Evolutionary conservation across 1,284 basidiomycete species (phyloP), one percentile per base, ranked within the genome.

Genomic region (Ustilago bromivora): DNA sequence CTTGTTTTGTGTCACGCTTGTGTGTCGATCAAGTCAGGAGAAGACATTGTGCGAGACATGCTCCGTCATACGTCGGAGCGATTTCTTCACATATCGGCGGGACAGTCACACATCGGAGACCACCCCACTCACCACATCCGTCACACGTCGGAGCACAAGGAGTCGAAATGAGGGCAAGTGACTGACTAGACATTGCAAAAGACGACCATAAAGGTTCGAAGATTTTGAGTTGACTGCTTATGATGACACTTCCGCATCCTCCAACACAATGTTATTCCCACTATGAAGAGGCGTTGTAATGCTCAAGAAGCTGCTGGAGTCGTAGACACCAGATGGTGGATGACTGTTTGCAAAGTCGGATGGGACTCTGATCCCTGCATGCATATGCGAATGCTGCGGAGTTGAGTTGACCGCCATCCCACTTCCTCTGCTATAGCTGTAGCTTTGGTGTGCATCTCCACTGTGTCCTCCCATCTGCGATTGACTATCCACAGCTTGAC

Each of bases 341-440:
- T 63, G 65, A 12, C 57, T 73, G 1, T 52, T 19, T 4, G 71
- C 71, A 52, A 73, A 73, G n/a, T 73, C 71, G 0, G 61, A 51
- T 2, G 71, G 71, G 0, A 55, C 61, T 28, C 54, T n/a, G 52
- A 66, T 13, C 12, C 52, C 57, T 51, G 34, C n/a, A 35, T 36
- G 35, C 53, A 36, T 51, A 32, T 32, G 15, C 35, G 9, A 38
- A 10, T 55, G 53, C 19, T 64, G 58, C 8, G 61, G 46, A 0
- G 67, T 64, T 31, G 57, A 60, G 10, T 60, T 57, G 32, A 46
- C 43, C 43, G 43, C 67, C 36, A 64, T 0, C 12, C 34, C 59
- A 47, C 65, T 67, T 36, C 31, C 43, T 19, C 43, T 46, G n/a
- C 43, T 51, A 23, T 57, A 47, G 49, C 23, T 61, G 19, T 47